Base-by-base conservation (phyloP, 2,329 filamentous ascomycete species). In the Xylaria sp. region DNA sequence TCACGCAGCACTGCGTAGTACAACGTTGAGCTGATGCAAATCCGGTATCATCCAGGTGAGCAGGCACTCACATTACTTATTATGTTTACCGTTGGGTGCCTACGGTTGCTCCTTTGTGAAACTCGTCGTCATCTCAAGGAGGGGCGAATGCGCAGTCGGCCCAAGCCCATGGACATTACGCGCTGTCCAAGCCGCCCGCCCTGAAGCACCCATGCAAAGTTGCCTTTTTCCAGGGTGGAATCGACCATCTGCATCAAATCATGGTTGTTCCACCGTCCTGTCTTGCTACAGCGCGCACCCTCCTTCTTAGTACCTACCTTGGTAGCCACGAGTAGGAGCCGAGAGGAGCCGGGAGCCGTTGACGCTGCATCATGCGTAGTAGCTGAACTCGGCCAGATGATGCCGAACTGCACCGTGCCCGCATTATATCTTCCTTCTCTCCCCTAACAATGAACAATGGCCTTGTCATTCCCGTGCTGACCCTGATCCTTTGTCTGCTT, bases 41-140 rank as follows among this genome's bases (percentile, higher is more conserved):
- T 3, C 15, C n/a, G n/a, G n/a, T 11, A 47, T 17, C 35, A 57
- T 67, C 65, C 63, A 71, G 70, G 70, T 71, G 68, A 71, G 70
- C 65, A 67, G 50, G 58, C 63, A 51, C 53, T 58, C 59, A 53
- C 28, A 59, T 55, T 53, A 64, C 60, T 31, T 9, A 31, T n/a
- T n/a, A n/a, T n/a, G n/a, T n/a, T n/a, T n/a, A n/a, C n/a, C n/a
- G 28, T 31, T 31, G 28, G 9, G 28, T 31, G 28, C 28, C 28
- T 60, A 25, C 47, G 8, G 15, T 43, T 54, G 14, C 35, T 15
- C 21, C 5, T 46, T 7, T 49, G 50, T 49, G 50, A 63, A 59
- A 58, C 60, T 31, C 21, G 28, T 69, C 61, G 69, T 69, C 69
- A 70, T 59, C 66, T 60, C 15, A 64, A 57, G 66, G 69, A n/a